These are phyloP conservation scores for Claviceps humidiphila DNA, from an alignment of 2,329 filamentous ascomycete genomes.

Conservation along the genomic window DNA sequence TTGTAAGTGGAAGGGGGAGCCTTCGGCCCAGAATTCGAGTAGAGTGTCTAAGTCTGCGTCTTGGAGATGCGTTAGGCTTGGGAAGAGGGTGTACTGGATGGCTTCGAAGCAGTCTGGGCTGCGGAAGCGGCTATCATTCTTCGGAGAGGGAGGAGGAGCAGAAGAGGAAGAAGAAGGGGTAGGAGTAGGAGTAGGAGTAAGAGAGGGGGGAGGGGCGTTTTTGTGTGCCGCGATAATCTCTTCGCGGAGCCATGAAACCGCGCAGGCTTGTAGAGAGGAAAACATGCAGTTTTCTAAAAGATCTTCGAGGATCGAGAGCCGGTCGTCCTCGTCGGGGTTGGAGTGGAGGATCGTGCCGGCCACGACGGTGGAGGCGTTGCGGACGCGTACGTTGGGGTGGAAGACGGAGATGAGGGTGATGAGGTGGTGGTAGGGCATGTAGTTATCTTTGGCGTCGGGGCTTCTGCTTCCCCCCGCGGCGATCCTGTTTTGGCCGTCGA, in stretches of 20 bases:
- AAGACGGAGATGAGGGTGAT: conserved; percentile 44
- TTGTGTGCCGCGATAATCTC: conserved; percentile 39
- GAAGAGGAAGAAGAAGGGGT: no score
- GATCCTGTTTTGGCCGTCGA: conserved; percentile 37
- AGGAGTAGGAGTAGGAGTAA: no score
- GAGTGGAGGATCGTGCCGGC: conserved; percentile 43
- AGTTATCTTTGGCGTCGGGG: conserved; percentile 25
- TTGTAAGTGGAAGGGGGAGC: conserved; percentile 42
- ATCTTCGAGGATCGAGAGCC: conserved; percentile 49
- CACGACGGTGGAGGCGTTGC: conserved; percentile 40
- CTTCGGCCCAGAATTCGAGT: conserved; percentile 38
- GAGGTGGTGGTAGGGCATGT: conserved; percentile 48
- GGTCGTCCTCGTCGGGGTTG: conserved; percentile 44
- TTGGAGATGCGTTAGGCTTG: conserved; percentile 35
- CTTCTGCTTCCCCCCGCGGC: conserved; percentile 10
- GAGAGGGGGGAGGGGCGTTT: conserved; percentile 7
- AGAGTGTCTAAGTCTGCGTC: conserved; percentile 29
- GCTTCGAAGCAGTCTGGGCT: conserved; percentile 42
- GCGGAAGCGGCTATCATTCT: conserved; percentile 28
- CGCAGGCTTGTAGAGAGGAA: conserved; percentile 47
- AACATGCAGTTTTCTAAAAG: conserved; percentile 54
- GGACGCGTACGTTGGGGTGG: conserved; percentile 38
- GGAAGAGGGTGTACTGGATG: conserved; percentile 50
- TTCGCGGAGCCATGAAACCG: conserved; percentile 50
- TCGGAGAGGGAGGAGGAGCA: no score